Conservation (phyloP, 2,329 filamentous ascomycete species). For the Delphinella strobiligena region DNA sequence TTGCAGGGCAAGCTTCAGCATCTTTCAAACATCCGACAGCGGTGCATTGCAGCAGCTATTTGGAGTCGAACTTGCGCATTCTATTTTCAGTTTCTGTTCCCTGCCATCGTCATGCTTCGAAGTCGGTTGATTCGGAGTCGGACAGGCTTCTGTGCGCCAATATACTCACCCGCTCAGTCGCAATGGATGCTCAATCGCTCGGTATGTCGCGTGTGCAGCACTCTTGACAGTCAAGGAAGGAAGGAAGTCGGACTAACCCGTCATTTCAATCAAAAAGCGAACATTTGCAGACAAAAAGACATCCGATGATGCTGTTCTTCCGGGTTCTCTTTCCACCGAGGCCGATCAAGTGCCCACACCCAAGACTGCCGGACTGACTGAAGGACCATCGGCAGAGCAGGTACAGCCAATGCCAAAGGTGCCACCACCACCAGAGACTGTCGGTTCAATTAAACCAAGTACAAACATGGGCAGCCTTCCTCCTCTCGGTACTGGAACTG, state of each 20-base stretch:
- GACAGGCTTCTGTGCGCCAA: slow-evolving; percentile 5
- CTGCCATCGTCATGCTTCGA: slow-evolving; percentile 11
- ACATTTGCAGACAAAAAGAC: slow-evolving; percentile 18
- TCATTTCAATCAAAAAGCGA: slow-evolving; percentile 13
- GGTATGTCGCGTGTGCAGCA: slow-evolving; percentile 3
- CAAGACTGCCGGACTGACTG: slow-evolving; percentile 13
- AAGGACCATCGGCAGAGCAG: slow-evolving; percentile 8
- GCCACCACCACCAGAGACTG: slow-evolving; percentile 11
- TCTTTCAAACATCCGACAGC: neutral
- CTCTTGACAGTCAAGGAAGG: too few relatives aligned
- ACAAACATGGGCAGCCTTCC: slow-evolving; percentile 12
- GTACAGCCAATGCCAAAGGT: slow-evolving; percentile 13
- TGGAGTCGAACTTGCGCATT: neutral
- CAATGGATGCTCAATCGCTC: slow-evolving; percentile 12
- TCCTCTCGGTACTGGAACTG: slow-evolving; percentile 21
- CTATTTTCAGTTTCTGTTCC: slow-evolving; percentile 2
- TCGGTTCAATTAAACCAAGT: neutral
- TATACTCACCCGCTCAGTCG: slow-evolving; percentile 3
- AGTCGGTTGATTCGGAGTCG: slow-evolving; percentile 12
- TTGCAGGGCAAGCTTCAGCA: neutral
- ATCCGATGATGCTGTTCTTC: slow-evolving; percentile 19
- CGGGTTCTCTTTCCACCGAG: slow-evolving; percentile 17
- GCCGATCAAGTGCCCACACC: slow-evolving; percentile 18
- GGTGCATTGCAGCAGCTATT: neutral
- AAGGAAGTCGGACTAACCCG: too few relatives aligned